These are phyloP conservation scores for Cladosporium sphaerospermum DNA, from an alignment of 2,329 filamentous ascomycete genomes.

Conservation along the genomic window DNA sequence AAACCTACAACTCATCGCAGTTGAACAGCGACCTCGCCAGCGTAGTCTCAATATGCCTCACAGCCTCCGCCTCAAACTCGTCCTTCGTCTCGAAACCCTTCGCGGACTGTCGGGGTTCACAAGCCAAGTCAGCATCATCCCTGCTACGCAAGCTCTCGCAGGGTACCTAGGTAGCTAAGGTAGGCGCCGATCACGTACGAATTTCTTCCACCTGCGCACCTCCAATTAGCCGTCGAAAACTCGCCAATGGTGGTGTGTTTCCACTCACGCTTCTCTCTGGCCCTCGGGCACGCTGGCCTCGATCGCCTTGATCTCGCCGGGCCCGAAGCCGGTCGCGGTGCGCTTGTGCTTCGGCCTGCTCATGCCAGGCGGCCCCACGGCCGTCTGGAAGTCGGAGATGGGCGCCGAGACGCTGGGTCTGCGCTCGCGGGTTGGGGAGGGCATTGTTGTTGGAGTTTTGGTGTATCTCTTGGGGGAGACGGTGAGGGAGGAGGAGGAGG, in stretches of 20 bases:
- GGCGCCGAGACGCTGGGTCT: slow-evolving; percentile 76
- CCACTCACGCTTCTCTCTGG: slow-evolving; percentile 71
- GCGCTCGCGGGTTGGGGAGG: slow-evolving; percentile 56
- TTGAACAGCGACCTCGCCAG: slow-evolving; percentile 95
- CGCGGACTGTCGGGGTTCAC: slow-evolving; percentile 44
- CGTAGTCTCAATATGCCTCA: slow-evolving; percentile 93
- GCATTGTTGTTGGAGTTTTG: slow-evolving; percentile 2
- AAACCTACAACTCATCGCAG: slow-evolving; percentile 65
- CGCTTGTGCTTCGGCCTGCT: slow-evolving; percentile 93
- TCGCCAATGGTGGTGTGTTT: too few species aligned
- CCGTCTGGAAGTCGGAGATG: slow-evolving; percentile 77
- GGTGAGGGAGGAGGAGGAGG: not conserved
- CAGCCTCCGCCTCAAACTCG: slow-evolving; percentile 75
- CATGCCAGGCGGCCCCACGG: slow-evolving; percentile 72
- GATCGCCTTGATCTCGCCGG: slow-evolving; percentile 85
- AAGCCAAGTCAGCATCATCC: slow-evolving; percentile 12
- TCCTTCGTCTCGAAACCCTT: slow-evolving; percentile 70
- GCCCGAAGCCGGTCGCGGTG: slow-evolving; percentile 89
- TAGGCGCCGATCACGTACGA: slow-evolving; percentile 35
- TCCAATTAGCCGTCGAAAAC: too few species aligned
- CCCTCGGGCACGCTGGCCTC: slow-evolving; percentile 87
- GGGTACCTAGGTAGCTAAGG: not conserved
- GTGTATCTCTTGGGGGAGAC: not conserved
- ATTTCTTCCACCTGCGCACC: slow-evolving; percentile 51
- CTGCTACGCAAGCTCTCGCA: not conserved